These are phyloP conservation scores for Apiotrichum siamense DNA, from an alignment of 1,284 basidiomycete species.

Conservation along the genomic window DNA sequence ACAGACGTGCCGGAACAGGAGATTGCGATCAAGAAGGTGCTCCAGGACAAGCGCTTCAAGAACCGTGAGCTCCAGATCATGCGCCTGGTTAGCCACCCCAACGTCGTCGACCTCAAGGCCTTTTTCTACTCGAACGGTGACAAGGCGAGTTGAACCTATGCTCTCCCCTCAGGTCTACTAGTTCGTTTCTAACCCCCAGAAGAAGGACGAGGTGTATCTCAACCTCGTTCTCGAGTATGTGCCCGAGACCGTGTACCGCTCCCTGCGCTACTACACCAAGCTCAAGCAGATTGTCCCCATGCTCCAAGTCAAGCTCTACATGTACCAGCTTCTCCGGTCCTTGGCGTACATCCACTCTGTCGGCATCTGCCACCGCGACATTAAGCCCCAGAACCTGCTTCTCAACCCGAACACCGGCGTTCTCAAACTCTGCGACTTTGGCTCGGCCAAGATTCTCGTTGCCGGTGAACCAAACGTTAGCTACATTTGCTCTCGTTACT, in stretches of 20 bases:
- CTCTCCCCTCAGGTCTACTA: too few relatives aligned
- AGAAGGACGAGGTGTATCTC: constrained; percentile 99
- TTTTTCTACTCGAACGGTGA: constrained; percentile 99
- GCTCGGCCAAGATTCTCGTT: constrained; percentile 96
- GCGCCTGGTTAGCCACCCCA: constrained; percentile 94
- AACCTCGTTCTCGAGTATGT: constrained; percentile 99
- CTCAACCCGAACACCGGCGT: constrained; percentile 94
- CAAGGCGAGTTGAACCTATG: constrained; percentile 85
- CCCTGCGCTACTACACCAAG: constrained; percentile 97
- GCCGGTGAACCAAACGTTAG: constrained; percentile 98
- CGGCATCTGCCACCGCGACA: constrained; percentile 90
- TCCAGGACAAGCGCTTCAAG: constrained; percentile 99
- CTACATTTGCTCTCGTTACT: constrained; percentile 99
- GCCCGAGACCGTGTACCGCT: constrained; percentile 98
- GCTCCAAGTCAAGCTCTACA: constrained; percentile 82
- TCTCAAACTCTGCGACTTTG: constrained; percentile 98
- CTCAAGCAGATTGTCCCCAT: constrained; percentile 99
- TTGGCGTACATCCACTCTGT: constrained; percentile 21
- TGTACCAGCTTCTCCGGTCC: constrained; percentile 69
- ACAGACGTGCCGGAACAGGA: constrained; percentile 65
- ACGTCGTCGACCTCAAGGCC: constrained; percentile 93
- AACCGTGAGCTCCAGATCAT: constrained; percentile 99
- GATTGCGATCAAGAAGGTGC: constrained; percentile 99
- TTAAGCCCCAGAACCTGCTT: constrained; percentile 98
- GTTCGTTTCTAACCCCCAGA: constrained; percentile 7